Evolutionary conservation across 2,329 filamentous ascomycete species (phyloP).

Genomic region (Helotiales sp.): DNA sequence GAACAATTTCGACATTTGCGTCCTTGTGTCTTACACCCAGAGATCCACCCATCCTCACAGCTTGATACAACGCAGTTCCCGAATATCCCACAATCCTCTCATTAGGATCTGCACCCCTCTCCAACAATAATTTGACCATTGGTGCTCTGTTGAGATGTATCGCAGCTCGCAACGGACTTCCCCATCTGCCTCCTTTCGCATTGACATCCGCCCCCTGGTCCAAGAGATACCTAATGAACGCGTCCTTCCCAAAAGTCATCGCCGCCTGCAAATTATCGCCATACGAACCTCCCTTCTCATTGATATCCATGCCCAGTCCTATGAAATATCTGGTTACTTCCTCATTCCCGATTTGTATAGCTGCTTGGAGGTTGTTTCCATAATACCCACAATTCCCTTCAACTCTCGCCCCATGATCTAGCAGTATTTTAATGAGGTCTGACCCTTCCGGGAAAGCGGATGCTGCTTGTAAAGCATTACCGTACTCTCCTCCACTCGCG

Average conservation of each 20-base stretch:
- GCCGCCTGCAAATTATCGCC: slow-evolving; percentile 12
- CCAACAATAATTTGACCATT: neutral
- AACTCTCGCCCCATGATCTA: no score
- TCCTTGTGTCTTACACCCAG: slow-evolving; percentile 4
- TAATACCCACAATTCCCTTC: no score
- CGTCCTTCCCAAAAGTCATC: neutral
- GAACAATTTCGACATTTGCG: neutral
- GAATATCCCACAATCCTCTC: neutral
- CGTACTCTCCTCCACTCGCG: neutral
- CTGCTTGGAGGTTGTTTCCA: neutral
- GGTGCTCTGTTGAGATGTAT: neutral
- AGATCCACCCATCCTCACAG: neutral
- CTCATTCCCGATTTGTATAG: neutral
- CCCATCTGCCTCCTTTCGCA: neutral
- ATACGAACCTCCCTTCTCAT: neutral
- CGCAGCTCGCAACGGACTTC: neutral
- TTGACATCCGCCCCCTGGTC: slow-evolving; percentile 5
- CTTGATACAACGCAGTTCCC: slow-evolving; percentile 3
- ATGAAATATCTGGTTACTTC: neutral
- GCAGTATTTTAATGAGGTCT: no score
- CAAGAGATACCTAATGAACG: slow-evolving; percentile 1
- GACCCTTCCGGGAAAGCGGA: no score
- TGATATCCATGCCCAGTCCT: slow-evolving; percentile 4
- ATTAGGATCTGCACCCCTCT: slow-evolving; percentile 18
- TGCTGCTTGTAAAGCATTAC: slow-evolving; percentile 4